Conservation (phyloP, 2,329 filamentous ascomycete genomes). For the Orbilia ellipsospora region DNA sequence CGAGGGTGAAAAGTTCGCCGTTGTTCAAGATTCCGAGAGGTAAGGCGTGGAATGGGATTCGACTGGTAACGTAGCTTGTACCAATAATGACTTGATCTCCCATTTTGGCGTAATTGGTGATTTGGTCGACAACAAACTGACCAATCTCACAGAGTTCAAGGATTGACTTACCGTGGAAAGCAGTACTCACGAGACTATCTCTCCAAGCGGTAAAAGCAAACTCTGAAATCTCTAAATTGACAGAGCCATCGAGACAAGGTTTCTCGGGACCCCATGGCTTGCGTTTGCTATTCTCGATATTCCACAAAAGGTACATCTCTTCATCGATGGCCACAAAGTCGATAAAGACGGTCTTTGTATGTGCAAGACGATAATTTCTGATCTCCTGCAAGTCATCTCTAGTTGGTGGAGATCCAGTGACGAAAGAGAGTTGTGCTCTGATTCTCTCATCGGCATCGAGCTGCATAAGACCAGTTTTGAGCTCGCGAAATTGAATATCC, state of each 20-base stretch:
- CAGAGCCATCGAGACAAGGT: neutral
- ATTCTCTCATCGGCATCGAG: slow-evolving; percentile 5
- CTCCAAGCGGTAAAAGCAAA: slow-evolving; percentile 8
- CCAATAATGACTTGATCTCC: slow-evolving; percentile 43
- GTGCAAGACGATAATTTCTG: slow-evolving; percentile 3
- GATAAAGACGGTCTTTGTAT: slow-evolving; percentile 21
- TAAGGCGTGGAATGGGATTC: slow-evolving; percentile 46
- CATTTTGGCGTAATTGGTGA: slow-evolving; percentile 5
- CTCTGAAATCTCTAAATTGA: neutral
- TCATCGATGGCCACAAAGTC: slow-evolving; percentile 21
- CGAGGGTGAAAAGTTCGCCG: neutral
- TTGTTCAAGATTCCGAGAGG: slow-evolving; percentile 11
- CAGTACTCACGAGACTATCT: slow-evolving; percentile 13
- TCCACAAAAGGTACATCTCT: slow-evolving; percentile 30
- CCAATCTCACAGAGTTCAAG: neutral
- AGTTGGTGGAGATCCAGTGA: slow-evolving; percentile 10
- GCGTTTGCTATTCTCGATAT: slow-evolving; percentile 22
- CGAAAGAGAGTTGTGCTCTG: slow-evolving; percentile 5
- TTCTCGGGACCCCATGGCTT: neutral
- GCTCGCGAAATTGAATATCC: neutral
- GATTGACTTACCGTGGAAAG: slow-evolving; percentile 13
- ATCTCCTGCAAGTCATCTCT: slow-evolving; percentile 22
- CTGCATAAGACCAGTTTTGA: slow-evolving; percentile 2
- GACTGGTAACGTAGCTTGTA: slow-evolving; percentile 26
- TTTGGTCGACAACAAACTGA: neutral